Base-by-base conservation (phyloP, 1,284 basidiomycete genomes). In the Trichosporon sp. region DNA sequence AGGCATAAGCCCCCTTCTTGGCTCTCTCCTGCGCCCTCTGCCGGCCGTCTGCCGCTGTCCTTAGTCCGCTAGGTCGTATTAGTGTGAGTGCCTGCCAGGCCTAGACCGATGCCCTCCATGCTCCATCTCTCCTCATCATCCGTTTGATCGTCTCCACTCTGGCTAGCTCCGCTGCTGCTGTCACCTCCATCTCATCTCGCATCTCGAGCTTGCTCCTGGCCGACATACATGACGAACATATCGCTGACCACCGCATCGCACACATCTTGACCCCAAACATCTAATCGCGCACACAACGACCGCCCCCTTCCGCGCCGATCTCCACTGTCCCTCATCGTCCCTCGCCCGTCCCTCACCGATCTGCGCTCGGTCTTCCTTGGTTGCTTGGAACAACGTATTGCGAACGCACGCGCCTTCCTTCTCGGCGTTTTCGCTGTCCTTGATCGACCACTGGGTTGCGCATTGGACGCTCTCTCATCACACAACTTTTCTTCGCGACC, bases 391-490 rank as follows among this genome's bases (percentile, higher is more conserved):
- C 8, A 37, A 63, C 59, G 59, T 37, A 5, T 63, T 63, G 59
- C 59, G 59, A 37, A 37, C 59, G 59, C 59, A 63, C 59, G 59
- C 59, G 59, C 59, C 59, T n/a, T 63, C 59, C 16, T 35, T n/a
- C 59, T 63, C 59, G 31, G 59, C 59, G 32, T 37, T 63, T 35
- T n/a, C 8, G 14, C 31, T 35, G 5, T 35, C 59, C 32, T 63
- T 10, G 59, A 63, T 63, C 59, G 32, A n/a, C 59, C 32, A 37
- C 35, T 35, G 7, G 31, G 12, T 19, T 32, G 32, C 59, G 11
- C 32, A 16, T 63, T 31, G 59, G 16, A 37, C 59, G 32, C 31
- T 63, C 16, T 63, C 21, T 21, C 59, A 35, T 63, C 31, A 63
- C 32, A 32, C 32, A 32, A 11, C 5, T 32, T 63, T 21, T 63